These are phyloP conservation scores for Neofusicoccum laricinum DNA, from an alignment of 2,329 filamentous ascomycete species.

Conservation along the genomic window DNA sequence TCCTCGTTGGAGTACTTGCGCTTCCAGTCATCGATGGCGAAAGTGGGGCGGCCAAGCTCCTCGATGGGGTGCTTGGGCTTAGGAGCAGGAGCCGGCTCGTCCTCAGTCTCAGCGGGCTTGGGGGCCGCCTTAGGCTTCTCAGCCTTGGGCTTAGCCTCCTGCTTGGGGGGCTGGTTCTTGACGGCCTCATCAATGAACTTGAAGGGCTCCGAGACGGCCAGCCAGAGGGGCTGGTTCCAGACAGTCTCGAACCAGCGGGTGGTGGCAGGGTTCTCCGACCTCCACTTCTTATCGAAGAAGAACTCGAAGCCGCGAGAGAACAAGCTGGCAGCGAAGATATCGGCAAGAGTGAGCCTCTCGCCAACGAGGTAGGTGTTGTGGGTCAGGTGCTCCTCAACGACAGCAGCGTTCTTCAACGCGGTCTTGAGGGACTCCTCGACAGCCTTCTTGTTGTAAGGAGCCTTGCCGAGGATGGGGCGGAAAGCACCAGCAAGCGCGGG, in stretches of 20 bases:
- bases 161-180: constrained; percentile 73
- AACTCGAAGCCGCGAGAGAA: constrained; percentile 85
- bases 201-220: constrained; percentile 71
- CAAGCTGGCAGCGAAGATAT: constrained; percentile 79
- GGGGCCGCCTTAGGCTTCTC: constrained; percentile 57
- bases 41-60: constrained; percentile 71
- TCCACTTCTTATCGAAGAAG: constrained; percentile 91
- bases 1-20: constrained; percentile 97
- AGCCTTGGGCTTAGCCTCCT: constrained; percentile 63
- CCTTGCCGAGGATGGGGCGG: constrained; percentile 76
- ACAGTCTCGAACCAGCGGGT: constrained; percentile 95
- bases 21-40: constrained; percentile 96
- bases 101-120: constrained; percentile 60
- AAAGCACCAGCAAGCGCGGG: constrained; percentile 74
- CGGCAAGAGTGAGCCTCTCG: constrained; percentile 95
- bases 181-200: constrained; percentile 77
- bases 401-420: constrained; percentile 64
- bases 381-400: constrained; percentile 83
- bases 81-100: constrained; percentile 61
- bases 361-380: constrained; percentile 96
- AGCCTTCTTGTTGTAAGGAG: constrained; percentile 96
- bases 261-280: constrained; percentile 76
- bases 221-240: constrained; percentile 88
- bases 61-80: constrained; percentile 98
- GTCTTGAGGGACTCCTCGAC: constrained; percentile 76